Percentiles rank a stretch among this genome's conserved stretches.
Conservation (phyloP, 768 basidiomycete species). For the Coprinopsis sp. region DNA sequence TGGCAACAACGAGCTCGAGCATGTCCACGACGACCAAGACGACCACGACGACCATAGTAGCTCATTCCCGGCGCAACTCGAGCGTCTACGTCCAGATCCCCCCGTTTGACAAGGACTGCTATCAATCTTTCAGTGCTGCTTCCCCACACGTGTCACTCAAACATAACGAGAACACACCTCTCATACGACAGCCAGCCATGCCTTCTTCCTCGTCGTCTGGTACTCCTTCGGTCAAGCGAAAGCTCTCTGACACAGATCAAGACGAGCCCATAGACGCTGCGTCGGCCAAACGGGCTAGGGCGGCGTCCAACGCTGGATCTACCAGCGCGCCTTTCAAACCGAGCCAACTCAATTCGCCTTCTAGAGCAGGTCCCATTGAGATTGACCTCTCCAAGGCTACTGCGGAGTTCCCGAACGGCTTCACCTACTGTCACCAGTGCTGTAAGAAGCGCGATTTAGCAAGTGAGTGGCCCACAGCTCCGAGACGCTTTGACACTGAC, state of each 20-base stretch:
- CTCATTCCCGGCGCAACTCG: constrained; percentile 15
- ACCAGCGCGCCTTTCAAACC: constrained; percentile 16
- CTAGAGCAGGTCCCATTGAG: constrained; percentile 12
- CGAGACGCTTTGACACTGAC: neutral
- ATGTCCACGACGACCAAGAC: constrained; percentile 24
- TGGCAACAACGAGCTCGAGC: no score
- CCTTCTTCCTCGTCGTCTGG: constrained; percentile 11
- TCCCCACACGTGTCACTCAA: constrained; percentile 21
- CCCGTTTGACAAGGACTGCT: constrained; percentile 29
- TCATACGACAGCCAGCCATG: constrained; percentile 13
- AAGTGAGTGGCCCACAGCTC: constrained; percentile 31
- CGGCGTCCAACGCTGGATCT: constrained; percentile 7
- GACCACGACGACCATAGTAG: neutral
- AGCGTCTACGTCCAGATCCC: constrained; percentile 59
- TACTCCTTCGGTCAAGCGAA: constrained; percentile 46
- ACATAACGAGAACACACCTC: constrained; percentile 47
- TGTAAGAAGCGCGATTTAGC: constrained; percentile 51
- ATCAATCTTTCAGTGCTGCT: constrained; percentile 16
- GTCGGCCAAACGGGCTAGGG: constrained; percentile 31
- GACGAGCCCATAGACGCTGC: constrained; percentile 11
- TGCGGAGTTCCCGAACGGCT: constrained; percentile 34
- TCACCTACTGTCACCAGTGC: constrained; percentile 71
- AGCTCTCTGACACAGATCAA: constrained; percentile 34
- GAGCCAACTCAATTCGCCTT: constrained; percentile 18
- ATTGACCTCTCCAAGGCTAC: constrained; percentile 21